Evolutionary conservation across 306 rosid species (phyloP), one percentile per base, ranked within the genome.

Genomic region (Gynostemma pentaphyllum): DNA sequence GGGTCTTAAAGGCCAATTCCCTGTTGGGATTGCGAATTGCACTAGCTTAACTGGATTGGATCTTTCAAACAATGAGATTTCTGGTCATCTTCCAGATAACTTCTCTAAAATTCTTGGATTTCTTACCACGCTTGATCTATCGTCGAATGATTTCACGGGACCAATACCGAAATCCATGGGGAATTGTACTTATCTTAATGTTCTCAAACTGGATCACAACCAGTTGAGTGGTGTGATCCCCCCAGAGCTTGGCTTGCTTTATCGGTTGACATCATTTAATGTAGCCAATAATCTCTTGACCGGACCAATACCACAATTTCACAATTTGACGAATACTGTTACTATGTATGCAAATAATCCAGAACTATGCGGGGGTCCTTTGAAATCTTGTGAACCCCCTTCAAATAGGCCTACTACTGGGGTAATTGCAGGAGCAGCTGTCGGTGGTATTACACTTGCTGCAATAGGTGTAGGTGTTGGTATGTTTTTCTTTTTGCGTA

Each of bases 1-100:
- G 85, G 96, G 96, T 49, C 96, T 90, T 47, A 80, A 75, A 73
- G 97, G 96, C 22, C 68, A 46, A 40, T 87, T 90, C 75, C 97
- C 96, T 18, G 41, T 4, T 0, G 80, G 48, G 15, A 30, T 90
- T 54, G 1, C 0, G 37, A 81, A 87, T 32, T 89, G 97, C 74
- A 27, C 89, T 0, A 87, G 88, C 72, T 69, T 90, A 63, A 90
- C 92, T 2, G 97, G 89, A 4, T 76, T 90, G 67, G 95, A 90
- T 77, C 82, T 90, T 72, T 90, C 97, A 0, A 62, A 41, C 66
- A 90, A 90, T 64, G 64, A 74, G 59, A 71, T 90, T 32, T 70
- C 50, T 4, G 97, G 95, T 64, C 2, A 11, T 39, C 79, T 90
- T 76, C 94, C 97, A 0, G 12, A 0, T 0, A 46, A 90, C 68